Evolutionary conservation across 495 filamentous ascomycete species (phyloP), one percentile per base, ranked within the genome.

Genomic region (Penicillium desertorum): DNA sequence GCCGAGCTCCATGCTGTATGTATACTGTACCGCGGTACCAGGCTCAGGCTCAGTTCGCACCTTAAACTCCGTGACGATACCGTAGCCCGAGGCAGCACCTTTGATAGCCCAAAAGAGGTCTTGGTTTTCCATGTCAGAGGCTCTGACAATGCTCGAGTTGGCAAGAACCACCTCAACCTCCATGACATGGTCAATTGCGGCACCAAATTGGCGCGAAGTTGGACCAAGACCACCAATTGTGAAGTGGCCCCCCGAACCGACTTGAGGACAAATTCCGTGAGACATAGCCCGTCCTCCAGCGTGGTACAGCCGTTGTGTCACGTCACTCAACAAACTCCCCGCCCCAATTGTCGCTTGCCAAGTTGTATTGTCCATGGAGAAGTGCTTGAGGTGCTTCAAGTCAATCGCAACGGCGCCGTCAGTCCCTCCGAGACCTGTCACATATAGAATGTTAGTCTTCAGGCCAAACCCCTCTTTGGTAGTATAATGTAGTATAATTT

Each of bases 161-260:
- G 36, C 36, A 2, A 39, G 36, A 17, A 39, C 16, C 2, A 39
- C 36, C 6, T 39, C 36, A 39, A 39, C 36, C n/a, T 39, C 36
- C 16, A 39, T 7, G 1, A 39, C 36, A 39, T 39, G 36, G n/a
- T 39, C 36, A 17, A 39, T 7, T 39, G 36, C 6, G 36, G 36
- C 2, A 7, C 36, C 36, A 4, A 39, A 39, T 39, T 39, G 36
- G 8, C 32, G 73, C 52, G 36, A 39, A 17, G 36, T 39, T n/a
- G 36, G 36, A 3, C 36, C 36, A n/a, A 39, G 36, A 17, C 36
- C 86, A 86, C 79, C 81, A 87, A 32, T 78, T 74, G 17, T 85
- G 78, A 16, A 80, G 83, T 16, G 69, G 68, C 46, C 76, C 72
- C 4, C 86, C 86, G 57, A 77, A 86, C 17, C 86, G 86, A 34